These are phyloP conservation scores for Colletotrichum nymphaeae DNA, from an alignment of 2,329 filamentous ascomycete genomes.

Conservation along the genomic window DNA sequence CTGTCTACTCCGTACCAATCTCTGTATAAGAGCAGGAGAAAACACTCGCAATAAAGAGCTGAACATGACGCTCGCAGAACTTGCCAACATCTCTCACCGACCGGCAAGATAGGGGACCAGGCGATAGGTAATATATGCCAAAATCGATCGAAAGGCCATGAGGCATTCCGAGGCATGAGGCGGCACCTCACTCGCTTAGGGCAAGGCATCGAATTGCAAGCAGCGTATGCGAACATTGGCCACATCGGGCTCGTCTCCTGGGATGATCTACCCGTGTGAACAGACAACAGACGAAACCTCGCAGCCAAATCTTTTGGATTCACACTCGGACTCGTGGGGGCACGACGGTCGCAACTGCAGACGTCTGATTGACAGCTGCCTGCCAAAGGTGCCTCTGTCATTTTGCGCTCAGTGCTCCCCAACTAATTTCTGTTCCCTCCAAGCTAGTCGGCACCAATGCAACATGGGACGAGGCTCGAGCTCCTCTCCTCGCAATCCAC, in stretches of 20 bases:
- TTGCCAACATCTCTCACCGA: neutral
- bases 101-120: neutral
- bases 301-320: neutral
- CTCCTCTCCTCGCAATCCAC: constrained; percentile 24
- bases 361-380: constrained; percentile 19
- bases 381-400: neutral
- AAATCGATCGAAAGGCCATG: neutral
- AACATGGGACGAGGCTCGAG: constrained; percentile 27
- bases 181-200: neutral
- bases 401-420: constrained; percentile 3
- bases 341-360: neutral
- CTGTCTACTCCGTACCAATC: neutral
- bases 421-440: neutral
- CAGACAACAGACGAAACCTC: neutral
- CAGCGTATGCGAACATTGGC: neutral
- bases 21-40: neutral
- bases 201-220: neutral
- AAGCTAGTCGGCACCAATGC: neutral
- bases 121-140: neutral
- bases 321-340: neutral
- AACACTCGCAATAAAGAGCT: no score
- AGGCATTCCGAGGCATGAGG: neutral
- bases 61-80: neutral
- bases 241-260: neutral
- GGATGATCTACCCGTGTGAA: no score